phyloP scores from a whole-genome alignment of 306 rosid genomes.

The Lithocarpus polystachyus region DNA sequence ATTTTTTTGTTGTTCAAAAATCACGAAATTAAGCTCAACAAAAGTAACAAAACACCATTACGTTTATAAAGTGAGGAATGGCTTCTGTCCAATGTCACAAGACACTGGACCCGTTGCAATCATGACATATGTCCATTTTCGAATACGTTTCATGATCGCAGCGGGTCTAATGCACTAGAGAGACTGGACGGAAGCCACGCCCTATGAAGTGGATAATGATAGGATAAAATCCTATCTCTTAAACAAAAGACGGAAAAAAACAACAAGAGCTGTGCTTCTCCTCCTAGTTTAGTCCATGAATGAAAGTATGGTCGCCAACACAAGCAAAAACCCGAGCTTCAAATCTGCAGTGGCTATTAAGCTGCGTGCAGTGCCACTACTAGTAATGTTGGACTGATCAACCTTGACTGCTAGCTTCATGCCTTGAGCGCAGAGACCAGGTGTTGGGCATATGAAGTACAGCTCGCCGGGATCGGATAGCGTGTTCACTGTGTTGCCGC shows the following conservation, averaged over 20 bases:
- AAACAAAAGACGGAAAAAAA: not conserved
- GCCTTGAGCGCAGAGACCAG: constrained; percentile 46
- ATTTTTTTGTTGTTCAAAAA: too few species aligned
- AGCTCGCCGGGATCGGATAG: constrained; percentile 20
- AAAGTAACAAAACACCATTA: too few species aligned
- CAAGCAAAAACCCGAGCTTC: constrained; percentile 35
- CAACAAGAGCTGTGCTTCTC: constrained; percentile 39
- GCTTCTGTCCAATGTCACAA: accelerated
- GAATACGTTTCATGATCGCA: accelerated
- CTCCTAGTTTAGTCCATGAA: constrained; percentile 39
- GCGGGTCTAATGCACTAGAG: accelerated
- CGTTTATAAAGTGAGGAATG: not conserved
- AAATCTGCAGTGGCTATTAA: not conserved
- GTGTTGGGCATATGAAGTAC: too few species aligned
- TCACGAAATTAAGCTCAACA: too few species aligned
- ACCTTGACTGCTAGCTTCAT: constrained; percentile 45
- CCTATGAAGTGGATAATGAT: not conserved
- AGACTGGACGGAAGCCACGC: too few species aligned
- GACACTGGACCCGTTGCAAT: accelerated
- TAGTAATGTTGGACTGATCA: too few species aligned
- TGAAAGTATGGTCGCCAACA: constrained; percentile 24
- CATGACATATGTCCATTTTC: accelerated
- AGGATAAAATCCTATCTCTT: not conserved
- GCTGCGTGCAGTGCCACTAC: too few species aligned
- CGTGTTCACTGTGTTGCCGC: constrained; percentile 34